phyloP scores from a whole-genome alignment of 1,284 basidiomycete genomes.

The Trichosporon inkin region DNA sequence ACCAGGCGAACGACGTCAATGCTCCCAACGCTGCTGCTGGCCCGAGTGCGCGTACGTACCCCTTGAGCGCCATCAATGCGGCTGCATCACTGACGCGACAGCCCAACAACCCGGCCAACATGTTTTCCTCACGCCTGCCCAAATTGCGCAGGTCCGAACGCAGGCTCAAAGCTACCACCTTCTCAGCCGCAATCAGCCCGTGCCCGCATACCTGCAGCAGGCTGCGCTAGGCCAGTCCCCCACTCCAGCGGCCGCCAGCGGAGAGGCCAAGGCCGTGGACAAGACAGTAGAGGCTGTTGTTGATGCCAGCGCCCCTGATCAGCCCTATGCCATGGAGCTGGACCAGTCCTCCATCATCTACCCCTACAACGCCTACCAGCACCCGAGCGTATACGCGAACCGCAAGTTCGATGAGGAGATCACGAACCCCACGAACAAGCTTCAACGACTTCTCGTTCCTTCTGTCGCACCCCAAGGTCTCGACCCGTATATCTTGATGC shows the following conservation, averaged over 20 bases:
- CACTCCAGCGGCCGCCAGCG: conserved; percentile 28
- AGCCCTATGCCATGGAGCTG: conserved; percentile 62
- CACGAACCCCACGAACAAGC: conserved; percentile 44
- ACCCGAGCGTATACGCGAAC: conserved; percentile 70
- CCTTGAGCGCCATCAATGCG: background rate
- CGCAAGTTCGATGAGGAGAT: conserved; percentile 56
- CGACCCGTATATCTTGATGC: conserved; percentile 83
- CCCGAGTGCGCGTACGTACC: conserved; percentile 16
- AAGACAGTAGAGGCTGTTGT: conserved; percentile 69
- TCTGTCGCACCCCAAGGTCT: conserved; percentile 89
- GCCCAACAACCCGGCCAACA: conserved; percentile 27
- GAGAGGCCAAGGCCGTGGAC: conserved; percentile 59
- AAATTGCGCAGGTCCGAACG: conserved; percentile 75
- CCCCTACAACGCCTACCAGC: conserved; percentile 90
- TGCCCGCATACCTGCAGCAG: conserved; percentile 74
- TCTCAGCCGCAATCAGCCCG: conserved; percentile 69
- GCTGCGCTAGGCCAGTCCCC: conserved; percentile 57
- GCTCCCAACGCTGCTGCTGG: conserved; percentile 15
- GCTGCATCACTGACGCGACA: conserved; percentile 10
- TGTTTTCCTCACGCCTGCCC: conserved; percentile 68
- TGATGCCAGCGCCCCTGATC: conserved; percentile 33
- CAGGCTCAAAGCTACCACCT: conserved; percentile 89
- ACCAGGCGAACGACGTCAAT: conserved; percentile 12
- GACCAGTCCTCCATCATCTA: conserved; percentile 77
- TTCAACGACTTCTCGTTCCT: conserved; percentile 75